These are phyloP conservation scores for Eutrema heterophyllum DNA, from an alignment of 345 rosid species.

Conservation along the genomic window DNA sequence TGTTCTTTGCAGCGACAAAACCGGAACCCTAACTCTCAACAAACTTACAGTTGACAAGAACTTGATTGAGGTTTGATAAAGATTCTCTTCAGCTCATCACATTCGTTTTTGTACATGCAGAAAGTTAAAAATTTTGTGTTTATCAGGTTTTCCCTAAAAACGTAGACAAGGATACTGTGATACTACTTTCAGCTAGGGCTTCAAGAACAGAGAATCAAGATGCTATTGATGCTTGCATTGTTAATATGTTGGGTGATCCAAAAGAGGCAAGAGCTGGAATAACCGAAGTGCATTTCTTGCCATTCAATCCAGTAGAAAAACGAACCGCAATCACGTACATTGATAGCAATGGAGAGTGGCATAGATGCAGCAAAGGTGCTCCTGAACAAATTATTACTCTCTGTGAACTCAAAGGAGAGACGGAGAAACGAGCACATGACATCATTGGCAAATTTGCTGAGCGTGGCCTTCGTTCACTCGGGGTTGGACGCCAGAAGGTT, in stretches of 20 bases:
- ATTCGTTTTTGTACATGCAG: background rate
- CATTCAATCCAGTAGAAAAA: slow-evolving; percentile 85
- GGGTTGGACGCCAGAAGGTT: slow-evolving; percentile 50
- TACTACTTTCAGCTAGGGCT: slow-evolving; percentile 78
- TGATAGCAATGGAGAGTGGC: slow-evolving; percentile 63
- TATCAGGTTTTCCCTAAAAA: slow-evolving; percentile 48
- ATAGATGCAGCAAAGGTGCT: slow-evolving; percentile 78
- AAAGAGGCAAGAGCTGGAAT: slow-evolving; percentile 83
- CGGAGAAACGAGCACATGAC: slow-evolving; percentile 50
- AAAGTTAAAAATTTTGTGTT: background rate
- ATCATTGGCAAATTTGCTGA: slow-evolving; percentile 83
- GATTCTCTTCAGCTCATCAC: background rate
- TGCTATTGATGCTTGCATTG: slow-evolving; percentile 93
- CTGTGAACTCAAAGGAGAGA: slow-evolving; percentile 55
- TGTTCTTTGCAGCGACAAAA: slow-evolving; percentile 93
- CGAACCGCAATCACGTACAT: slow-evolving; percentile 80
- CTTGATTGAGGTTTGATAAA: slow-evolving; percentile 55
- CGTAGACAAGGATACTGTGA: slow-evolving; percentile 47
- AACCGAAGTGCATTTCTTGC: slow-evolving; percentile 69
- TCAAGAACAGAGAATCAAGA: slow-evolving; percentile 92
- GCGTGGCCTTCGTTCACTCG: slow-evolving; percentile 79
- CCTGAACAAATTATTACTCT: slow-evolving; percentile 62
- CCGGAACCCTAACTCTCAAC: slow-evolving; percentile 93
- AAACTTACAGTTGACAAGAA: slow-evolving; percentile 87
- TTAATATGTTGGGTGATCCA: slow-evolving; percentile 78